Evolutionary conservation across 768 basidiomycete species (phyloP).

Genomic region (Hortiboletus campestris): DNA sequence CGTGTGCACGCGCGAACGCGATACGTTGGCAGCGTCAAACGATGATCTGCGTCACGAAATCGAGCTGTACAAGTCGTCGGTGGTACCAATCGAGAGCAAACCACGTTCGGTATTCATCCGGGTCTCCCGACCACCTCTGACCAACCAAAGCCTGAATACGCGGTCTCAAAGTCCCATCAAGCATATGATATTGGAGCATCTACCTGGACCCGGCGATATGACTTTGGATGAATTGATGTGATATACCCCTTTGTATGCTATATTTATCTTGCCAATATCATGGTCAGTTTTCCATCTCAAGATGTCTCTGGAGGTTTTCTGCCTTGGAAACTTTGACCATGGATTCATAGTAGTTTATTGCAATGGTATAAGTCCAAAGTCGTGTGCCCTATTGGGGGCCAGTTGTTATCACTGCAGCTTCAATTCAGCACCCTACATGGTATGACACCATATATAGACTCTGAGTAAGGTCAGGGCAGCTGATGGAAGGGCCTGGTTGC

Average conservation of each 20-base stretch:
- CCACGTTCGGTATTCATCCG: constrained; percentile 49
- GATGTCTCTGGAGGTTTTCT: neutral
- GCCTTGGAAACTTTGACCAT: no score
- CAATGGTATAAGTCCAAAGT: no score
- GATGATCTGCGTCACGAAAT: constrained; percentile 53
- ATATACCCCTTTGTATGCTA: constrained; percentile 4
- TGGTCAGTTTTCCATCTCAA: neutral
- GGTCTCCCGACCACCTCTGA: constrained; percentile 48
- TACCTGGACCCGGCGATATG: constrained; percentile 47
- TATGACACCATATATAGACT: no score
- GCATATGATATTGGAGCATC: constrained; percentile 29
- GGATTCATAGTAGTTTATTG: no score
- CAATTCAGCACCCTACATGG: no score
- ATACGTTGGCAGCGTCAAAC: constrained; percentile 42
- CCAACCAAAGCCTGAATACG: constrained; percentile 41
- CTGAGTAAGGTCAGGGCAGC: no score
- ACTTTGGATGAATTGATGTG: constrained; percentile 47
- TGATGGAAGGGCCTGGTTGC: no score
- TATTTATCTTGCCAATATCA: constrained; percentile 16
- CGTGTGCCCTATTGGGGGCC: no score
- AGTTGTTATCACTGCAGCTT: no score
- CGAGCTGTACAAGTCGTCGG: constrained; percentile 59
- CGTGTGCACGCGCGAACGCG: constrained; percentile 46
- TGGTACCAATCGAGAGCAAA: constrained; percentile 47
- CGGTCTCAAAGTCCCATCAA: constrained; percentile 12